These are phyloP conservation scores for Agaricus bisporus DNA, from an alignment of 768 basidiomycete genomes.

Conservation along the genomic window DNA sequence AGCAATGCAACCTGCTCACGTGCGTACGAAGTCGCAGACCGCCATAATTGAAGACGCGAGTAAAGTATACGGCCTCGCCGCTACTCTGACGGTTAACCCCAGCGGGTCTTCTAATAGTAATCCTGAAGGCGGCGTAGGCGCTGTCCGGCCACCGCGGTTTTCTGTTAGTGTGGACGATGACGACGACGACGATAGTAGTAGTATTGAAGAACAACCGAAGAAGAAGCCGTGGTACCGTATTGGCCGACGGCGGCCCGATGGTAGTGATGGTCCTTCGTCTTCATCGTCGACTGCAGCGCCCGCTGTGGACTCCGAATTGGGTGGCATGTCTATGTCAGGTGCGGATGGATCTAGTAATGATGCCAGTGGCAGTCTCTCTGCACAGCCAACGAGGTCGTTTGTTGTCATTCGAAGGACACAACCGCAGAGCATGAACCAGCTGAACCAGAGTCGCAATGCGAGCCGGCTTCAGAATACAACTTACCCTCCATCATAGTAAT, in stretches of 20 bases:
- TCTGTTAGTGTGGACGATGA: constrained; percentile 17
- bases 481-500: neutral
- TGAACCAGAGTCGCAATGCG: constrained; percentile 23
- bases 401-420: constrained; percentile 61
- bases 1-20: constrained; percentile 60
- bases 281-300: constrained; percentile 14
- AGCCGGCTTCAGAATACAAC: constrained; percentile 2
- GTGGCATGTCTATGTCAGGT: constrained; percentile 22
- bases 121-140: constrained; percentile 11
- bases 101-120: constrained; percentile 14
- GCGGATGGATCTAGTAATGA: neutral
- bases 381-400: constrained; percentile 48
- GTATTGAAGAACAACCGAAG: constrained; percentile 34
- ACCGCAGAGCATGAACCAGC: constrained; percentile 29
- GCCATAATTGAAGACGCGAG: constrained; percentile 72
- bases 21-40: constrained; percentile 75
- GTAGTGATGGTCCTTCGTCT: constrained; percentile 37
- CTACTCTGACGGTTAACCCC: constrained; percentile 7
- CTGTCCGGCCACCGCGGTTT: constrained; percentile 7
- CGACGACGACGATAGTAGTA: constrained; percentile 25
- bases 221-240: constrained; percentile 70
- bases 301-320: constrained; percentile 29
- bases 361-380: constrained; percentile 8
- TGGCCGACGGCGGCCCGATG: constrained; percentile 52
- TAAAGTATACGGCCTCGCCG: constrained; percentile 16